Evolutionary conservation across 139 green algal species (phyloP).

Genomic region (Micromonas commoda): DNA sequence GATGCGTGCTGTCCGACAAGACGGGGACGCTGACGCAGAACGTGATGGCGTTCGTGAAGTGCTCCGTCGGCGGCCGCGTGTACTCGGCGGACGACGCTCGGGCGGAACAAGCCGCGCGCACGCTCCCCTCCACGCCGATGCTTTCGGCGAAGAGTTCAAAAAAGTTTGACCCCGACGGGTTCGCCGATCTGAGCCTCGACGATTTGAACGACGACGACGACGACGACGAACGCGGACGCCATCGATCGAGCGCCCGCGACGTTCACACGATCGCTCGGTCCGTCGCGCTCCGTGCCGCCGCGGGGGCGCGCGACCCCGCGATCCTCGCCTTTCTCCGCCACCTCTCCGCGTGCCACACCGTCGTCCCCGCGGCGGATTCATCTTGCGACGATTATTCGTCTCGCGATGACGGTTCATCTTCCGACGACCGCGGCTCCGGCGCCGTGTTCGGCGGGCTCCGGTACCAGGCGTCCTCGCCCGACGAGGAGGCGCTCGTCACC

Average conservation of each 20-base stretch:
- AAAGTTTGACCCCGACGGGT: no score
- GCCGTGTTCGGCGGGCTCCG: neutral
- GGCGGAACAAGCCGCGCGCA: no score
- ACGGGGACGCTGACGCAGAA: conserved; percentile 74
- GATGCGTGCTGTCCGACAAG: conserved; percentile 94
- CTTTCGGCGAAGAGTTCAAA: no score
- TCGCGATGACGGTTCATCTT: no score
- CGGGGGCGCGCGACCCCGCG: conserved; percentile 24
- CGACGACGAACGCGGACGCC: neutral
- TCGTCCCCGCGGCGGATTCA: conserved; percentile 55
- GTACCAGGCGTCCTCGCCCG: conserved; percentile 70
- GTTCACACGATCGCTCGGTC: conserved; percentile 48
- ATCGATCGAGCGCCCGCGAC: no score
- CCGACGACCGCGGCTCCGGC: no score
- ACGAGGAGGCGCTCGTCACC: conserved; percentile 92
- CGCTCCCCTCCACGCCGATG: no score
- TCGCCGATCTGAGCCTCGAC: no score
- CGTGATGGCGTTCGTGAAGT: conserved; percentile 87
- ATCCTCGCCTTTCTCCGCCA: conserved; percentile 53
- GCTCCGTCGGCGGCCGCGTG: conserved; percentile 65
- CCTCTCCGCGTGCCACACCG: conserved; percentile 83
- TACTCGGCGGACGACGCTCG: conserved; percentile 83
- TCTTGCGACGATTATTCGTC: conserved; percentile 5
- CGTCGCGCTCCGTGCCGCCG: neutral
- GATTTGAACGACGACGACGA: neutral